These are phyloP conservation scores for Zanthoxylum bungeanum DNA, from an alignment of 345 rosid genomes.

Conservation along the genomic window DNA sequence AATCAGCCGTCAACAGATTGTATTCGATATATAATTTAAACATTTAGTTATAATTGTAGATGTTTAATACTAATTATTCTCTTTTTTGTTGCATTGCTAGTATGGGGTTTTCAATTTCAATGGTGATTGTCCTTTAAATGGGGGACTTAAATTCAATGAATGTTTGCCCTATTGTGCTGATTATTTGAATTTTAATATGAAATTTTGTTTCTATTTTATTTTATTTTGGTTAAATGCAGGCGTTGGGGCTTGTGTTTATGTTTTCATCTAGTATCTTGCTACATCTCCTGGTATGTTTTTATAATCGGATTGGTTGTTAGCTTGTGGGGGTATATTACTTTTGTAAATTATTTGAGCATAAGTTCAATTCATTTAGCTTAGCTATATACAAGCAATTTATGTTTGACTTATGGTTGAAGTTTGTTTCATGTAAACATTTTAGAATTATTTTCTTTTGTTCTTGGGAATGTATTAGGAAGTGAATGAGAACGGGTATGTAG, in stretches of 20 bases:
- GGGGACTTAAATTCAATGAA: constrained; percentile 8
- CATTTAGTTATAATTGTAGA: neutral
- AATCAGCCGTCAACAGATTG: no score
- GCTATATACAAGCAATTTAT: neutral
- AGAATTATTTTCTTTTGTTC: neutral
- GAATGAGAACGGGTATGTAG: neutral
- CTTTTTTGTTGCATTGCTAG: constrained; percentile 16
- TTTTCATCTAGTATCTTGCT: constrained; percentile 85
- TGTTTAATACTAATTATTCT: constrained; percentile 14
- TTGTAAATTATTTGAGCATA: neutral
- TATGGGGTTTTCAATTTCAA: constrained; percentile 16
- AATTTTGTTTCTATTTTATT: neutral
- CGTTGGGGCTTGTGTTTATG: constrained; percentile 96
- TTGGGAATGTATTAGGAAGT: neutral
- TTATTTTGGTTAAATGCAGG: constrained; percentile 32
- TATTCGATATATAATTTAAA: neutral
- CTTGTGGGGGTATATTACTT: neutral
- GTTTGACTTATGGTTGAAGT: neutral
- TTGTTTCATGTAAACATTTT: neutral
- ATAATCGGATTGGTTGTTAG: neutral
- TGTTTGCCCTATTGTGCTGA: neutral
- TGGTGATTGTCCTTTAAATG: constrained; percentile 37
- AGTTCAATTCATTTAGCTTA: neutral
- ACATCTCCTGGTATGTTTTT: constrained; percentile 70
- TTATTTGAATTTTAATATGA: constrained; percentile 9